These are phyloP conservation scores for Letharia columbiana DNA, from an alignment of 495 filamentous ascomycete genomes.

Conservation along the genomic window DNA sequence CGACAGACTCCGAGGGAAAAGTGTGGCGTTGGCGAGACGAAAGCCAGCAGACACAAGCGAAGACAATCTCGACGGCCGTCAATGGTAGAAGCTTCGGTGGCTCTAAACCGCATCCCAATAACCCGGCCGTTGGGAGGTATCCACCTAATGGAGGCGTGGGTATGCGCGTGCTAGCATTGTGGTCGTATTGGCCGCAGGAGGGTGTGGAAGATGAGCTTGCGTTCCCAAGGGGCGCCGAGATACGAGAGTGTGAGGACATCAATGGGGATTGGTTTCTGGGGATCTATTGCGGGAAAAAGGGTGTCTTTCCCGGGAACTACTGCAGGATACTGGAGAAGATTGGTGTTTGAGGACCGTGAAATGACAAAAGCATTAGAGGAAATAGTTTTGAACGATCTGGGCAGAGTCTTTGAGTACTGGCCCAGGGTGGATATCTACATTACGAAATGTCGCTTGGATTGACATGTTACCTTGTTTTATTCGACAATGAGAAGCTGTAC, in stretches of 20 bases:
- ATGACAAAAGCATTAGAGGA: no score
- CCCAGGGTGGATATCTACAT: no score
- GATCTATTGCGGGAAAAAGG: constrained; percentile 63
- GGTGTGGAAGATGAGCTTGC: constrained; percentile 61
- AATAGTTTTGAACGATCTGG: no score
- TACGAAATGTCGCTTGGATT: no score
- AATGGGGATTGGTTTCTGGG: constrained; percentile 85
- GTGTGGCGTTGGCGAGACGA: constrained; percentile 48
- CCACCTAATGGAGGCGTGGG: constrained; percentile 66
- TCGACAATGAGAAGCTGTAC: no score
- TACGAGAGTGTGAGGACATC: constrained; percentile 69
- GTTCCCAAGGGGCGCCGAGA: constrained; percentile 75
- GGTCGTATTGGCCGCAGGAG: constrained; percentile 64
- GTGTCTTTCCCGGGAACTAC: constrained; percentile 69
- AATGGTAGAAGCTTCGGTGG: constrained; percentile 6
- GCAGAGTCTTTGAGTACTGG: no score
- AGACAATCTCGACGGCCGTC: neutral
- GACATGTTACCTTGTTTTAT: no score
- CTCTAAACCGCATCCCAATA: constrained; percentile 5
- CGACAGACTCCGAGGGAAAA: constrained; percentile 30
- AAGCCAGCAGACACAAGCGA: constrained; percentile 26
- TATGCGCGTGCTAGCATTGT: constrained; percentile 50
- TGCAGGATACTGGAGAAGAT: constrained; percentile 41
- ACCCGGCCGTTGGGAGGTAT: constrained; percentile 33
- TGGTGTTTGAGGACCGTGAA: neutral